Percentiles rank a stretch among this genome's conserved stretches.
Conservation (phyloP, 2,329 filamentous ascomycete genomes). For the Ophiostoma sp. region DNA sequence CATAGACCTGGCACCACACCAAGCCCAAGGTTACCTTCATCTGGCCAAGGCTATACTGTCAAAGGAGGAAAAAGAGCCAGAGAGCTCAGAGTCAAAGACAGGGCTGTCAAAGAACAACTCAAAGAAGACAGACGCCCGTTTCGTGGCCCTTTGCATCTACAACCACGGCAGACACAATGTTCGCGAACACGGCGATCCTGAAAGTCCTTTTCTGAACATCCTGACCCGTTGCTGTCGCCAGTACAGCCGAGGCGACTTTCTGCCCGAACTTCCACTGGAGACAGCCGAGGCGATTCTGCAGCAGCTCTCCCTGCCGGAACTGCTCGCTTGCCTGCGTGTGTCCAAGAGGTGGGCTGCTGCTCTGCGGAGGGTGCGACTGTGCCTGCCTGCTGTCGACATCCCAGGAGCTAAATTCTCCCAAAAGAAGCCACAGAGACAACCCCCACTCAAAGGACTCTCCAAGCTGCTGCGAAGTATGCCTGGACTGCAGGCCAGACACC, state of each 20-base stretch:
- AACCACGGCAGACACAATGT: slow-evolving; percentile 25
- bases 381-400: background rate
- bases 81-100: too few species aligned
- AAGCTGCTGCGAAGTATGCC: slow-evolving; percentile 15
- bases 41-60: slow-evolving; percentile 21
- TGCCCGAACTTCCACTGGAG: slow-evolving; percentile 23
- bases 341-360: slow-evolving; percentile 18
- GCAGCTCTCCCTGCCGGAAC: slow-evolving; percentile 17
- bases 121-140: slow-evolving; percentile 1
- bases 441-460: slow-evolving; percentile 9
- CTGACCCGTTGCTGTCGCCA: slow-evolving; percentile 17
- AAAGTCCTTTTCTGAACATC: background rate
- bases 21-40: slow-evolving; percentile 24
- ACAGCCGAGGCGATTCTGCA: slow-evolving; percentile 20
- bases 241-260: slow-evolving; percentile 22
- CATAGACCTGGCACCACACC: slow-evolving; percentile 22
- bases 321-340: slow-evolving; percentile 20
- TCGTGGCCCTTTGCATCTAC: slow-evolving; percentile 25
- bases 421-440: slow-evolving; percentile 2
- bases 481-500: slow-evolving; percentile 8
- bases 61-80: background rate
- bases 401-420: background rate
- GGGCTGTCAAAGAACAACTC: background rate
- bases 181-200: slow-evolving; percentile 12
- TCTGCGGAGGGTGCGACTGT: slow-evolving; percentile 13